Evolutionary conservation across 2,329 filamentous ascomycete species (phyloP).

Genomic region (Talaromyces sp.): DNA sequence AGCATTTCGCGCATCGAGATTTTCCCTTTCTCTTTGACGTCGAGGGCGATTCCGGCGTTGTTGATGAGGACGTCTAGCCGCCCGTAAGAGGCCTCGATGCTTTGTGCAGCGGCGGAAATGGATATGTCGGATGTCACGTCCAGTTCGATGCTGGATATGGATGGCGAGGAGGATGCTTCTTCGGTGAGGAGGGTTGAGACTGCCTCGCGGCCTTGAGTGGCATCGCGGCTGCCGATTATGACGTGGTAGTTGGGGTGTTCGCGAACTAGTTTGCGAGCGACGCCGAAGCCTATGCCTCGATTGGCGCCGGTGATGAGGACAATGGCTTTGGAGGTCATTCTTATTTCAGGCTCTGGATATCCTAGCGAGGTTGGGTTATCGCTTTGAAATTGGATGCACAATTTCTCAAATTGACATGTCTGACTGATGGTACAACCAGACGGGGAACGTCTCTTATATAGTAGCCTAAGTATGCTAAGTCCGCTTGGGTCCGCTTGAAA

Average conservation of each 20-base stretch:
- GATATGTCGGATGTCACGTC: slow-evolving; percentile 14
- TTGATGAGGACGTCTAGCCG: slow-evolving; percentile 15
- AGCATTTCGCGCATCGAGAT: slow-evolving; percentile 18
- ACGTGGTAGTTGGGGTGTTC: slow-evolving; percentile 10
- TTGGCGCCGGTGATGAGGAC: slow-evolving; percentile 12
- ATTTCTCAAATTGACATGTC: neutral
- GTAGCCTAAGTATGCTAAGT: neutral
- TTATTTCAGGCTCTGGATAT: neutral
- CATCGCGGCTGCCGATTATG: slow-evolving; percentile 12
- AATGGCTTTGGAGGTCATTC: slow-evolving; percentile 1
- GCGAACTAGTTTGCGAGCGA: neutral
- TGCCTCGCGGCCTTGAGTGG: slow-evolving; percentile 2
- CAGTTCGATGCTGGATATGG: neutral
- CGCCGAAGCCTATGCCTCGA: slow-evolving; percentile 6
- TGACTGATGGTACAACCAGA: neutral
- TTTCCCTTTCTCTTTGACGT: slow-evolving; percentile 1
- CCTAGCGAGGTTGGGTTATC: neutral
- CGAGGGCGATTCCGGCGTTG: slow-evolving; percentile 12
- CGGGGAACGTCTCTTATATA: neutral
- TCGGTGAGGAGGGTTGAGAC: neutral
- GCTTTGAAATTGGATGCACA: neutral
- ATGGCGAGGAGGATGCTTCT: neutral
- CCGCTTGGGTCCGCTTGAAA: neutral
- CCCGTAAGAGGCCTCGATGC: neutral
- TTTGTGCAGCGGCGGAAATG: neutral